phyloP scores from a whole-genome alignment of 73 alveolate genomes.

The Effrenium voratum region DNA sequence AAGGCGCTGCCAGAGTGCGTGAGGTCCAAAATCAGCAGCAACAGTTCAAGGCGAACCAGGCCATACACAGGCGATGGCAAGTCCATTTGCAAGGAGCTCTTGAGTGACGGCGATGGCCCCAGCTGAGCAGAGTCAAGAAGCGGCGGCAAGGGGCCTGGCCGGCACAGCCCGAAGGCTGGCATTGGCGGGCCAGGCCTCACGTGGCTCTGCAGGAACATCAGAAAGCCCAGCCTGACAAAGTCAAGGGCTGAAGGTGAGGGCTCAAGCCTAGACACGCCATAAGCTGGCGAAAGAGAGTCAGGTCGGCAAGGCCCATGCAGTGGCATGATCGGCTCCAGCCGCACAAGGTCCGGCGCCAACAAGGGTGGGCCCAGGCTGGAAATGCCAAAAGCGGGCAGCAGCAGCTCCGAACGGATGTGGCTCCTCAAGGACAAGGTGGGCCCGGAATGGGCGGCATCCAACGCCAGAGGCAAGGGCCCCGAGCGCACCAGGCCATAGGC shows the following conservation, averaged over 20 bases:
- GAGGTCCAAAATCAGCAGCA: not conserved
- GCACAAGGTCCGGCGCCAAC: conserved; percentile 27
- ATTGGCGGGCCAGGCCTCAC: not conserved
- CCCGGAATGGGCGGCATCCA: conserved; percentile 6
- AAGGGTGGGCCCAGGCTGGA: not conserved
- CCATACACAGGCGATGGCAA: not conserved
- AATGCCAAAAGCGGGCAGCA: not conserved
- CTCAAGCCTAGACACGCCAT: conserved; percentile 40
- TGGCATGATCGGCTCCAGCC: not conserved
- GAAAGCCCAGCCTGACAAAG: not conserved
- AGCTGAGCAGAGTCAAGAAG: conserved; percentile 15
- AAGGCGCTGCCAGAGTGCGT: not conserved
- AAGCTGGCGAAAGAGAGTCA: not conserved
- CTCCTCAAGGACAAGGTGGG: conserved; percentile 34
- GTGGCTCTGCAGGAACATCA: not conserved
- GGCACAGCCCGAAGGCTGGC: conserved; percentile 15
- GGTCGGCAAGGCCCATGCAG: conserved; percentile 5
- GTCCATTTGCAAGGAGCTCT: conserved; percentile 10
- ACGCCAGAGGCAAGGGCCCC: not conserved
- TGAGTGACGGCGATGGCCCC: not conserved
- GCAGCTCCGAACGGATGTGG: not conserved
- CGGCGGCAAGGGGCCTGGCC: conserved; percentile 15
- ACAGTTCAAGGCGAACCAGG: not conserved
- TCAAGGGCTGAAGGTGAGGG: conserved; percentile 10
- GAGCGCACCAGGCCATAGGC: conserved; percentile 12